Evolutionary conservation across 345 rosid species (phyloP), one percentile per base, ranked within the genome.

Genomic region (Psidium friedrichsthalianum): DNA sequence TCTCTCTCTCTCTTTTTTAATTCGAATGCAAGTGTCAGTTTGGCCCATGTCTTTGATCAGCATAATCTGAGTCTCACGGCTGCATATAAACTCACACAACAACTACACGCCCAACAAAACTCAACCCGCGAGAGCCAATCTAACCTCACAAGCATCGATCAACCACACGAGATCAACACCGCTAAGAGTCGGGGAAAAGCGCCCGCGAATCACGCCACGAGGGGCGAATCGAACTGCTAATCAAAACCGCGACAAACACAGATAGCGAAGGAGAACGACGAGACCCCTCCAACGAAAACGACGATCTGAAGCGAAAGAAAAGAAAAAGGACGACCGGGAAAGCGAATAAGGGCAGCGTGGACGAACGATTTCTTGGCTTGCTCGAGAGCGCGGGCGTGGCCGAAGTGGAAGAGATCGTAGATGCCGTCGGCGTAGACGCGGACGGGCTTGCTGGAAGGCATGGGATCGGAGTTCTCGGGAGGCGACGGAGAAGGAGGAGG

Each of bases 341-440:
- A 36, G 53, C 36, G 13, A n/a, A 9, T 57, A 51, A 47, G 64
- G 83, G 81, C 69, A 29, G 22, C 54, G 55, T 47, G 86, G 22
- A 91, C 93, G 40, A 6, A 96, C 99, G 92, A 86, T 94, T 92
- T 92, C 90, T 96, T 96, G 86, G 99, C 98, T 64, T 96, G 99
- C 56, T 96, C 99, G 87, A 96, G 98, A 44, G 99, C 93, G 86
- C 98, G 91, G 87, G 99, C 99, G 88, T 95, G 99, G 84, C 99
- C 99, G 64, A 95, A 96, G 87, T 96, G 99, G 91, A 96, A 95
- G 84, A 96, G 98, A 93, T 96, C 99, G 90, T 96, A 96, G 95
- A 96, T 96, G 91, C 99, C 99, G 87, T 96, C 98, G 86, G 99
- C 99, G 89, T 95, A 96, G 83, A 96, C 98, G 51, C 99, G 94